Evolutionary conservation across 2,329 filamentous ascomycete genomes (phyloP).

Genomic region (Paraconiothyrium brasiliense): DNA sequence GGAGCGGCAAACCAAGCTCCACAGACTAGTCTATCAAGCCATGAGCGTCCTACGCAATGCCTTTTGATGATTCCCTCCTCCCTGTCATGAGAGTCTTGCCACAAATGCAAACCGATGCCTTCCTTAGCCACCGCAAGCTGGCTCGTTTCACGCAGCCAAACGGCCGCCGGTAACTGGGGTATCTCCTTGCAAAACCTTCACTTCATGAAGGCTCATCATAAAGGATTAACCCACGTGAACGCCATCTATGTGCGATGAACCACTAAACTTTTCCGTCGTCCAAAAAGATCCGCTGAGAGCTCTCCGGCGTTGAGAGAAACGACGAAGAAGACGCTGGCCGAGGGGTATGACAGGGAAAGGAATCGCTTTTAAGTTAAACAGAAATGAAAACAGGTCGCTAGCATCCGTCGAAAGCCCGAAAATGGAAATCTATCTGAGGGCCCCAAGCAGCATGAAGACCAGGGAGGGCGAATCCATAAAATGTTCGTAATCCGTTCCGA

Average conservation of each 20-base stretch:
- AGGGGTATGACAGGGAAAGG: slow-evolving; percentile 41
- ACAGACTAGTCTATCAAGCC: slow-evolving; percentile 43
- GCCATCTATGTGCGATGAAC: slow-evolving; percentile 51
- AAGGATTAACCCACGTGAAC: slow-evolving; percentile 46
- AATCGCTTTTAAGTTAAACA: slow-evolving; percentile 51
- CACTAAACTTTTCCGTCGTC: slow-evolving; percentile 47
- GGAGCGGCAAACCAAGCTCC: slow-evolving; percentile 32
- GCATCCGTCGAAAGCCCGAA: slow-evolving; percentile 47
- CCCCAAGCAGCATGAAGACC: slow-evolving; percentile 53
- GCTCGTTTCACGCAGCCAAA: slow-evolving; percentile 26
- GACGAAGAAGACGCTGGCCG: slow-evolving; percentile 42
- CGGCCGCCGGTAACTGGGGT: slow-evolving; percentile 40
- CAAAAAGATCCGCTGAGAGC: slow-evolving; percentile 36
- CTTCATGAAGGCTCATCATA: slow-evolving; percentile 37
- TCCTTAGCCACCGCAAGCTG: slow-evolving; percentile 39
- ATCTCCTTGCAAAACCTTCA: slow-evolving; percentile 47
- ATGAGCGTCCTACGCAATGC: slow-evolving; percentile 46
- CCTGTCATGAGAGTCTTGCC: slow-evolving; percentile 43
- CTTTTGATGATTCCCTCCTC: slow-evolving; percentile 50
- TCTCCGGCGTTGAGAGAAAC: slow-evolving; percentile 35
- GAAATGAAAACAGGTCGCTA: slow-evolving; percentile 46
- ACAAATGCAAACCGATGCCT: slow-evolving; percentile 43
- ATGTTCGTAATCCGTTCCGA: slow-evolving; percentile 51
- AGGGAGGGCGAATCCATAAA: slow-evolving; percentile 49
- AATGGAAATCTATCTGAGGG: slow-evolving; percentile 51